Evolutionary conservation across 2,329 filamentous ascomycete genomes (phyloP), one percentile per base, ranked within the genome.

Genomic region (Myriosclerotinia scirpicola): DNA sequence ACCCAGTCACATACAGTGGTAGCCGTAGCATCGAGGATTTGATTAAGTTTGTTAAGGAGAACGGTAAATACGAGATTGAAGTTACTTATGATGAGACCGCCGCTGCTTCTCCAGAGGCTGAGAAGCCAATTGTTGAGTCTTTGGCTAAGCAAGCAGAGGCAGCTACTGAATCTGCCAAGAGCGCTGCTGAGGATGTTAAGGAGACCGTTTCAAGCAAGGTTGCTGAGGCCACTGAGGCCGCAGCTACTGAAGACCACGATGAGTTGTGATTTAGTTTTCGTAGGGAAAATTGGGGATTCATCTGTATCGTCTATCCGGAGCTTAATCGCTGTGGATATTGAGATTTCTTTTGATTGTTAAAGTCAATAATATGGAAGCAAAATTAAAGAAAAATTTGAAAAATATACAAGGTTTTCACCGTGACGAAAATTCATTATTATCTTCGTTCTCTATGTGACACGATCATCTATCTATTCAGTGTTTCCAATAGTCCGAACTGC

Each of bases 1-100:
- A 87, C 73, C 91, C 95, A 68, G 80, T 97, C 70, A 92, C 92
- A 74, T 99, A 97, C 87, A 85, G 84, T 71, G 95, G 95, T 75
- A 86, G 89, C 71, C 92, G 95, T 76, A 95, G 92, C 65, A 82
- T 97, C 66, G 92, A 97, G 83, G 95, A 98, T 78, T 87, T 99
- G 69, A 89, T 91, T 76, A 85, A 89, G 75, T 99, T 99, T 83
- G 86, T 99, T 80, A 89, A 92, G 81, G 93, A 97, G 84, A 96
- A 95, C 79, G 95, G 95, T 80, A 95, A 93, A 81, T 86, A 96
- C 85, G 88, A 90, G 80, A 87, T 91, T 71, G 87, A 89, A 74
- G 87, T 89, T 70, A 80, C 83, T 66, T 81, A 83, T 72, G 80
- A 81, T 74, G 84, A 84, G 73, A 84, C 85, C 72, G 78, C 80